These are phyloP conservation scores for Cryptococcus depauperatus DNA, from an alignment of 1,284 basidiomycete genomes.

Conservation along the genomic window DNA sequence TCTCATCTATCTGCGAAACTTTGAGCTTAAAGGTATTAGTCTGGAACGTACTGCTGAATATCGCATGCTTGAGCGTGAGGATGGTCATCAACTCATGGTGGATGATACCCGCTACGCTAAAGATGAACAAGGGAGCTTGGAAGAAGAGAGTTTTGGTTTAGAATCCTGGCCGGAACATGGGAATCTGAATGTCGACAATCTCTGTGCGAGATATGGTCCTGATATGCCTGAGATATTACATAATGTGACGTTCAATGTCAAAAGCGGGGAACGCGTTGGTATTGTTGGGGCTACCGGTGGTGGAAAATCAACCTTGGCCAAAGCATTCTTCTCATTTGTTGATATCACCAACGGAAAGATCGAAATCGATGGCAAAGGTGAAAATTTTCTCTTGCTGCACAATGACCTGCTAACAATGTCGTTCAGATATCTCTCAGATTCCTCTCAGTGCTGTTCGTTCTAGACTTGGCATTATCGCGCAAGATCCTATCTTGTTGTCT, in stretches of 20 bases:
- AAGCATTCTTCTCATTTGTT: conserved; percentile 33
- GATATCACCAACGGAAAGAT: conserved; percentile 27
- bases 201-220: conserved; percentile 45
- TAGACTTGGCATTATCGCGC: conserved; percentile 29
- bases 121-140: neutral
- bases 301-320: conserved; percentile 39
- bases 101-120: conserved; percentile 1
- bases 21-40: conserved; percentile 36
- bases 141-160: conserved; percentile 32
- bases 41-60: conserved; percentile 65
- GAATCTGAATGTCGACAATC: conserved; percentile 38
- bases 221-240: conserved; percentile 47
- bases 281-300: conserved; percentile 49
- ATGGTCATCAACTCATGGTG: conserved; percentile 18
- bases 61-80: conserved; percentile 46
- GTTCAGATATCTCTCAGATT: conserved; percentile 21
- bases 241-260: conserved; percentile 45
- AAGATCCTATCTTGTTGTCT: conserved; percentile 40
- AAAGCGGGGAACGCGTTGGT: conserved; percentile 46
- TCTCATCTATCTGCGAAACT: conserved; percentile 25
- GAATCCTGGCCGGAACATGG: conserved; percentile 47
- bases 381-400: neutral
- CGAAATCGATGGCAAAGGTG: conserved; percentile 27
- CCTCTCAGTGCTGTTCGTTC: conserved; percentile 26
- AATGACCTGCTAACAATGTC: neutral